Conservation (phyloP, 331 rosid species). For the Quercus tomentella region DNA sequence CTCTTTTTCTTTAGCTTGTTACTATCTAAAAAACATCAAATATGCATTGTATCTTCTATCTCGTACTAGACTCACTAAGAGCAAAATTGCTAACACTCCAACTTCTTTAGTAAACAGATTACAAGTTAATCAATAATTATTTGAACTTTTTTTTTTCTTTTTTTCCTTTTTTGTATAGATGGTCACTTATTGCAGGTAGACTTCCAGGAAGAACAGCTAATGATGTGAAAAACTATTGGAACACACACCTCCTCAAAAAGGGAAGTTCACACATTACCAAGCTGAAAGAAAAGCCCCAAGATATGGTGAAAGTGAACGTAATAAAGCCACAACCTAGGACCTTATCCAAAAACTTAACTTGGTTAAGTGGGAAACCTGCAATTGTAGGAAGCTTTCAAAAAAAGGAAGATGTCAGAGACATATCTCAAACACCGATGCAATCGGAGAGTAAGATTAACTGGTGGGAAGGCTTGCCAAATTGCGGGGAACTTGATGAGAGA, state of each 20-base stretch:
- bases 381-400: background rate
- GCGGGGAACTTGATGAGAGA: background rate
- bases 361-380: background rate
- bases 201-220: conserved; percentile 46
- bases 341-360: background rate
- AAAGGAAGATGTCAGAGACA: background rate
- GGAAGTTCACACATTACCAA: background rate
- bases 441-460: background rate
- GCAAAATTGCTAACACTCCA: no score
- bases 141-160: background rate
- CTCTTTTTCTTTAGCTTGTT: no score
- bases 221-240: conserved; percentile 42
- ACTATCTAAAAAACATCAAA: no score
- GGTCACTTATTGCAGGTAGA: conserved; percentile 41
- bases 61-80: no score
- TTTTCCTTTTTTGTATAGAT: background rate
- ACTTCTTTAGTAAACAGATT: background rate
- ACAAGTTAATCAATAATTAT: background rate
- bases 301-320: background rate
- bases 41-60: no score
- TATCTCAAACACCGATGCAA: background rate
- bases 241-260: conserved; percentile 7
- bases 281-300: background rate
- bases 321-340: conserved; percentile 15
- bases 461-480: background rate